These are phyloP conservation scores for Orbilia quercus DNA, from an alignment of 2,329 filamentous ascomycete species.

Conservation along the genomic window DNA sequence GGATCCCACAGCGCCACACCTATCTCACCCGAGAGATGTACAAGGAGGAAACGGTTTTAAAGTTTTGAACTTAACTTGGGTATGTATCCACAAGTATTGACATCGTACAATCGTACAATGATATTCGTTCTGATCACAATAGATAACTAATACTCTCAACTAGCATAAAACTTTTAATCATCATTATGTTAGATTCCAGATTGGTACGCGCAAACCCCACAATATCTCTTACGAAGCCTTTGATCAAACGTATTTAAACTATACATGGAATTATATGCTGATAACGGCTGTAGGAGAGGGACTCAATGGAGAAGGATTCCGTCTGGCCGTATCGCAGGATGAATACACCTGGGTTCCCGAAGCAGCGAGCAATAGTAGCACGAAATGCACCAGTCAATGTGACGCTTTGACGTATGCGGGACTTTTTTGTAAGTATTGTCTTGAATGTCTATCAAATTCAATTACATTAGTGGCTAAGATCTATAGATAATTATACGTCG, in stretches of 20 bases:
- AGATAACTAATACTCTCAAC: not conserved
- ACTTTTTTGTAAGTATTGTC: not conserved
- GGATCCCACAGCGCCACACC: too few species aligned
- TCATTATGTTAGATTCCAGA: not conserved
- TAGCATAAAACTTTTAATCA: not conserved
- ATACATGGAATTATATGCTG: not conserved
- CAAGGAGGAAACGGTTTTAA: not conserved
- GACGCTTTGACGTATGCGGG: not conserved
- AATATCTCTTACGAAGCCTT: too few species aligned
- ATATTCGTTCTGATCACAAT: too few species aligned
- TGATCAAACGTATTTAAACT: too few species aligned
- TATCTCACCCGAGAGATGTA: not conserved
- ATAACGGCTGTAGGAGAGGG: not conserved
- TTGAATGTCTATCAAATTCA: not conserved
- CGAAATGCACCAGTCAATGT: not conserved
- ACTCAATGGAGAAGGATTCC: not conserved
- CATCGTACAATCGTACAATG: too few species aligned
- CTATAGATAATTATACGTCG: not conserved
- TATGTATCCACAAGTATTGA: not conserved
- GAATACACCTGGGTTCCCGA: not conserved
- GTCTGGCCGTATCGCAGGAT: not conserved
- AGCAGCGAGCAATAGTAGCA: not conserved
- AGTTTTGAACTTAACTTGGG: not conserved
- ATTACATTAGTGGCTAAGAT: not conserved
- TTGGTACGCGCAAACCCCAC: not conserved